Evolutionary conservation across 78 protist genomes (phyloP).

Genomic region (Cavenderia fasciculata): DNA sequence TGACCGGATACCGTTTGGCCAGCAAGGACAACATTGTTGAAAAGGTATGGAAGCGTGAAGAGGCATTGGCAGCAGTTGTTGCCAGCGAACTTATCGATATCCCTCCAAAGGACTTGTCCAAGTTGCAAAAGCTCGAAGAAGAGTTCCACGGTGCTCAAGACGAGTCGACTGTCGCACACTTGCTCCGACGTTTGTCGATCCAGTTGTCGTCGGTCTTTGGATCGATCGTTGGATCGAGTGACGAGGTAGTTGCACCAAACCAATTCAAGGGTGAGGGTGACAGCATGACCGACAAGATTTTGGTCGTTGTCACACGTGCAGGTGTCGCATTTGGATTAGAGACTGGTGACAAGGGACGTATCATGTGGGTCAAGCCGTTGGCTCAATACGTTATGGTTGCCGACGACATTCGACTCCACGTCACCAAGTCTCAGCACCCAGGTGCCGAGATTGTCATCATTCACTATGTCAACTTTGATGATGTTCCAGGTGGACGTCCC

Average conservation of each 20-base stretch:
- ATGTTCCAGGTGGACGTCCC: no score
- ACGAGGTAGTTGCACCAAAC: not conserved
- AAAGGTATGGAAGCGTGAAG: conserved; percentile 34
- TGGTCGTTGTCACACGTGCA: not conserved
- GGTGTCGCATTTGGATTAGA: not conserved
- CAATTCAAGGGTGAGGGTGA: not conserved
- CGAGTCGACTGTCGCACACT: conserved; percentile 13
- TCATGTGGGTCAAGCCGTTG: no score
- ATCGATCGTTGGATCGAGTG: not conserved
- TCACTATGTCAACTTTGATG: not conserved
- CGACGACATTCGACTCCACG: not conserved
- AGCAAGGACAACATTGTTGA: not conserved
- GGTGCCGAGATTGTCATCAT: not conserved
- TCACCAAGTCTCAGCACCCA: not conserved
- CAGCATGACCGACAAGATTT: not conserved
- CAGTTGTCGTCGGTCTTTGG: conserved; percentile 3
- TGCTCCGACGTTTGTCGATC: conserved; percentile 13
- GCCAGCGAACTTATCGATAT: conserved; percentile 24
- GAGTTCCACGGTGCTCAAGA: conserved; percentile 31
- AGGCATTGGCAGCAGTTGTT: conserved; percentile 24
- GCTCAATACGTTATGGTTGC: not conserved
- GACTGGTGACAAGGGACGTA: not conserved
- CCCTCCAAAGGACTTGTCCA: conserved; percentile 16
- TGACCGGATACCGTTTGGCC: not conserved
- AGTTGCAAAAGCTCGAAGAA: conserved; percentile 22